Evolutionary conservation across 352 stramenopile genomes (phyloP).

Genomic region (Blastocystis sp.): DNA sequence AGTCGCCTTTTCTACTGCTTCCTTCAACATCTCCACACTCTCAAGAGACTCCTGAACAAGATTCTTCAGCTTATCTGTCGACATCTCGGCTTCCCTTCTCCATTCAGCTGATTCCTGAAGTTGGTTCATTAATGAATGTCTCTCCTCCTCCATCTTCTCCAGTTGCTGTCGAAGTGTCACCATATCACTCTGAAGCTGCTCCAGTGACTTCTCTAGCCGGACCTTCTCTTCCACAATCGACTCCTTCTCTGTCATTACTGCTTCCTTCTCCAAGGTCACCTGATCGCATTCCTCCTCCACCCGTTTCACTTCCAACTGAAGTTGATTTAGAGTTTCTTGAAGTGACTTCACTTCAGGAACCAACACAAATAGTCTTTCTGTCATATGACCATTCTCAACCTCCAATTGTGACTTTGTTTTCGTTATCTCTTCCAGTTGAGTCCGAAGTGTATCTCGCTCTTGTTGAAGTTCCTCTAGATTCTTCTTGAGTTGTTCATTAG

Average conservation of each 20-base stretch:
- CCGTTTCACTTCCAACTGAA: conserved; percentile 17
- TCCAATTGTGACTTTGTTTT: background rate
- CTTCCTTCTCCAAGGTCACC: background rate
- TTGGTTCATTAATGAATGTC: background rate
- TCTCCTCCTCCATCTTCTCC: background rate
- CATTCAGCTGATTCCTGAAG: background rate
- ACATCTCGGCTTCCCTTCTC: background rate
- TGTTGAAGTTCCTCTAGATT: background rate
- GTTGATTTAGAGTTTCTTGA: background rate
- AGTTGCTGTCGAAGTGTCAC: background rate
- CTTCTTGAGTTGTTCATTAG: background rate
- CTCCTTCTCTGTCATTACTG: background rate
- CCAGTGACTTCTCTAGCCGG: background rate
- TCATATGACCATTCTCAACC: conserved; percentile 49
- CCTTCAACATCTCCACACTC: background rate
- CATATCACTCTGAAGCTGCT: background rate
- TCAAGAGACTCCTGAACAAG: background rate
- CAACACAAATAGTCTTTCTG: background rate
- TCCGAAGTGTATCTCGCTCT: conserved; percentile 34
- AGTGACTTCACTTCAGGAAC: background rate
- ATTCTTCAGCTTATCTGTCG: background rate
- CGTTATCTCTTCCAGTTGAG: conserved; percentile 37
- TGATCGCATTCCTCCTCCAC: background rate
- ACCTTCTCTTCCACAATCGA: background rate
- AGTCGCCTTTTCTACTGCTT: background rate